Conservation (phyloP, 192 early-diverging fungal genomes). For the Podila minutissima region DNA sequence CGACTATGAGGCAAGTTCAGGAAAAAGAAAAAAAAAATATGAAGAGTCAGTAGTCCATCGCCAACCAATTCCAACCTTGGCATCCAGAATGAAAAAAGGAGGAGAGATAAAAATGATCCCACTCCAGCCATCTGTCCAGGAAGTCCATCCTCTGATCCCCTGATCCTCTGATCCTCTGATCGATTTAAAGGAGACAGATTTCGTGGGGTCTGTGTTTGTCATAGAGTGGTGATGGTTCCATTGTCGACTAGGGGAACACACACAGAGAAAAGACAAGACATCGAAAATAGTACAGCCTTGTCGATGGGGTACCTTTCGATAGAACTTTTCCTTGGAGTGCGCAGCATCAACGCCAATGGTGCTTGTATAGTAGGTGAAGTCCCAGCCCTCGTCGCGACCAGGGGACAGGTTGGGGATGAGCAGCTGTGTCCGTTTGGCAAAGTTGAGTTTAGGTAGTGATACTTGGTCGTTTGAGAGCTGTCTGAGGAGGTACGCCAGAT, state of each 20-base stretch:
- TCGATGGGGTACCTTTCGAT: constrained; percentile 49
- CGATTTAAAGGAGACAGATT: no score
- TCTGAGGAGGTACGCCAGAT: constrained; percentile 82
- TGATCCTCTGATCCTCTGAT: no score
- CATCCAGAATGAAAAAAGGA: no score
- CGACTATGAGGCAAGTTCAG: constrained; percentile 38
- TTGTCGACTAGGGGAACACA: neutral
- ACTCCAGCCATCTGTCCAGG: no score
- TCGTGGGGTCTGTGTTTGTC: no score
- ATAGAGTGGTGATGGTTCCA: no score
- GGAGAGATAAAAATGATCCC: no score
- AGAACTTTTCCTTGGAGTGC: constrained; percentile 75
- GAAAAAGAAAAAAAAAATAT: neutral
- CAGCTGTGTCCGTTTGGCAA: constrained; percentile 8
- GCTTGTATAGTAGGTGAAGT: constrained; percentile 94
- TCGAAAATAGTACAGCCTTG: neutral
- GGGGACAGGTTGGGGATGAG: constrained; percentile 31
- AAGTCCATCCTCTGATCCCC: no score
- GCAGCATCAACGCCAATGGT: constrained; percentile 85
- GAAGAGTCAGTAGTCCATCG: neutral
- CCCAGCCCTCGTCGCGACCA: constrained; percentile 53
- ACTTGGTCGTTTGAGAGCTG: constrained; percentile 62
- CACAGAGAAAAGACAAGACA: neutral
- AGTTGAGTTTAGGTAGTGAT: constrained; percentile 29
- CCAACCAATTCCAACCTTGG: no score